phyloP scores from a whole-genome alignment of 2,329 filamentous ascomycete genomes.

The Dactylellina cionopaga region DNA sequence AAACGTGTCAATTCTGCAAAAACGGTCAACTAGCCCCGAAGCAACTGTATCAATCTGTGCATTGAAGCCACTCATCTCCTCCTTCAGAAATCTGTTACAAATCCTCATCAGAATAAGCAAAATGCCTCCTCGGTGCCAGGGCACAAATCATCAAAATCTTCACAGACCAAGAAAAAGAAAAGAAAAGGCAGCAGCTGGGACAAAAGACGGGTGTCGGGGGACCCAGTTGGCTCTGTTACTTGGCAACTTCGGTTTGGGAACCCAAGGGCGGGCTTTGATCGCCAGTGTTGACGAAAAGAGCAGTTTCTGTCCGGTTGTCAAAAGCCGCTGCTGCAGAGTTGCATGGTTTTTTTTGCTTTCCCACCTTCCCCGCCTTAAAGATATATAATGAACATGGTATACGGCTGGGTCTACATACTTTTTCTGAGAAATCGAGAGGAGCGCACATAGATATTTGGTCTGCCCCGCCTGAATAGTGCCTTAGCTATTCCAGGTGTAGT shows the following conservation, averaged over 20 bases:
- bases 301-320: background rate
- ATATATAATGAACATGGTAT: slow-evolving; percentile 13
- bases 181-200: background rate
- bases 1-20: slow-evolving; percentile 2
- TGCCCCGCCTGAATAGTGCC: background rate
- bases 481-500: slow-evolving; percentile 8
- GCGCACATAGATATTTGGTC: background rate
- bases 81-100: background rate
- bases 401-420: slow-evolving; percentile 27
- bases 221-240: slow-evolving; percentile 8
- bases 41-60: slow-evolving; percentile 3
- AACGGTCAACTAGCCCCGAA: background rate
- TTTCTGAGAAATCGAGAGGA: slow-evolving; percentile 19
- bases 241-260: slow-evolving; percentile 18
- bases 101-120: slow-evolving; percentile 10
- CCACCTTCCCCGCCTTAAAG: slow-evolving; percentile 34
- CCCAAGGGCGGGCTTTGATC: slow-evolving; percentile 9
- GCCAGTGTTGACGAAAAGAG: slow-evolving; percentile 6
- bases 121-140: background rate
- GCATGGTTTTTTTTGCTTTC: background rate
- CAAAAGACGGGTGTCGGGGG: background rate
- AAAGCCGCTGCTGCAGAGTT: slow-evolving; percentile 1
- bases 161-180: too few relatives aligned
- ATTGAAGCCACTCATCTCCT: background rate
- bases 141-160: background rate